A percentile compares a stretch with the other conserved stretches of the same genome.
Conservation (phyloP, 768 basidiomycete genomes). For the Kwoniella sp. region DNA sequence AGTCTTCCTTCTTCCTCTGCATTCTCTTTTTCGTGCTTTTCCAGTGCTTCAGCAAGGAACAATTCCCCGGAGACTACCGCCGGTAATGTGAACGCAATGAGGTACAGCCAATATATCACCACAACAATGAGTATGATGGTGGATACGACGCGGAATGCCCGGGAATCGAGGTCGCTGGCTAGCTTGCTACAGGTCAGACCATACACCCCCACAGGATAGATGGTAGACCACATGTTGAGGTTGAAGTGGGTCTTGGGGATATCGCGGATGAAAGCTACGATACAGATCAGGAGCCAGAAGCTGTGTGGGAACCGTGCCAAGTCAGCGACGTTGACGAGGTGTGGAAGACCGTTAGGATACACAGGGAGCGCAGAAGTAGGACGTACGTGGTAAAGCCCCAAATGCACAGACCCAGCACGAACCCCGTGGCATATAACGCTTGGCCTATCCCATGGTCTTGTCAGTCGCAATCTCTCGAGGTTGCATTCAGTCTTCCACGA, state of each 20-base stretch:
- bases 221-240: slow-evolving; percentile 31
- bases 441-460: slow-evolving; percentile 3
- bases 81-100: slow-evolving; percentile 29
- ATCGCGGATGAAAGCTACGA: slow-evolving; percentile 26
- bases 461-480: too few species aligned
- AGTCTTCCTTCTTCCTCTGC: not conserved
- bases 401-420: slow-evolving; percentile 16
- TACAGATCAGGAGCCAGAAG: slow-evolving; percentile 31
- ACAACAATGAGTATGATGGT: slow-evolving; percentile 16
- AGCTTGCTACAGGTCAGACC: slow-evolving; percentile 27
- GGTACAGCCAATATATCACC: slow-evolving; percentile 27
- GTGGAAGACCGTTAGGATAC: too few species aligned
- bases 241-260: slow-evolving; percentile 21
- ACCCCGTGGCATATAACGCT: slow-evolving; percentile 26
- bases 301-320: not conserved
- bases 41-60: slow-evolving; percentile 19
- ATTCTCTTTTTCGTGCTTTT: not conserved
- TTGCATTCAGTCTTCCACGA: too few species aligned
- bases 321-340: not conserved
- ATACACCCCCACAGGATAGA: slow-evolving; percentile 27
- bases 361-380: not conserved
- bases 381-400: slow-evolving; percentile 33
- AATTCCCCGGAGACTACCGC: slow-evolving; percentile 25
- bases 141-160: slow-evolving; percentile 28
- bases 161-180: slow-evolving; percentile 27